phyloP scores from a whole-genome alignment of 257 asterid species.

The Solanum ossicruentum region DNA sequence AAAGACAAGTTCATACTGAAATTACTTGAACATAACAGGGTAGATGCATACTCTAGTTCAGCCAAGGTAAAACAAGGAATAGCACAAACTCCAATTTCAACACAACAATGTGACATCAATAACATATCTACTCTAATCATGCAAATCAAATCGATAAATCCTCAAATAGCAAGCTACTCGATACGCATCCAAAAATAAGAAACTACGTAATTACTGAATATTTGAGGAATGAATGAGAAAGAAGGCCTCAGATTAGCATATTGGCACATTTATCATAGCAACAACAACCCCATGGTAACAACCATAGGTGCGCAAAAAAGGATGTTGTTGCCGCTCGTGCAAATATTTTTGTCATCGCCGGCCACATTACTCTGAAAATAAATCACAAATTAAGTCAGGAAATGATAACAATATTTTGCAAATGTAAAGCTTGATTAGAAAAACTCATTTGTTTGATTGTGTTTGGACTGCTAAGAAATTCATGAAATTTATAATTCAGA shows the following conservation, averaged over 20 bases:
- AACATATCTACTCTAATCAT: too few species aligned
- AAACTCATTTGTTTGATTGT: not conserved
- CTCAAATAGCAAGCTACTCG: too few species aligned
- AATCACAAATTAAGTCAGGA: not conserved
- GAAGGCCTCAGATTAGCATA: slow-evolving; percentile 57
- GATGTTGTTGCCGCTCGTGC: slow-evolving; percentile 22
- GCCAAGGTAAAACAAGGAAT: too few species aligned
- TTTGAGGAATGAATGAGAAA: not conserved
- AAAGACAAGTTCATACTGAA: too few species aligned
- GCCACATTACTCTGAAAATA: not conserved
- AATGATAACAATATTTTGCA: not conserved
- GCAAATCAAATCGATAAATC: too few species aligned
- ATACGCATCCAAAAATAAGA: too few species aligned
- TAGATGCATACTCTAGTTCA: too few species aligned
- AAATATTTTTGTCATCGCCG: slow-evolving; percentile 26
- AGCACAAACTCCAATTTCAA: too few species aligned
- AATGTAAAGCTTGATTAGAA: not conserved
- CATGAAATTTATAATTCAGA: not conserved
- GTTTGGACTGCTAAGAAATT: not conserved
- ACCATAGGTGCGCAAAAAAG: slow-evolving; percentile 34
- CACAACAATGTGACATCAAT: too few species aligned
- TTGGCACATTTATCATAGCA: slow-evolving; percentile 54
- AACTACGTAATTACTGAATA: too few species aligned
- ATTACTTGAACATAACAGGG: too few species aligned
- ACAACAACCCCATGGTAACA: slow-evolving; percentile 26